Conservation (phyloP, 345 rosid species). For the Eucalyptus curtisii region DNA sequence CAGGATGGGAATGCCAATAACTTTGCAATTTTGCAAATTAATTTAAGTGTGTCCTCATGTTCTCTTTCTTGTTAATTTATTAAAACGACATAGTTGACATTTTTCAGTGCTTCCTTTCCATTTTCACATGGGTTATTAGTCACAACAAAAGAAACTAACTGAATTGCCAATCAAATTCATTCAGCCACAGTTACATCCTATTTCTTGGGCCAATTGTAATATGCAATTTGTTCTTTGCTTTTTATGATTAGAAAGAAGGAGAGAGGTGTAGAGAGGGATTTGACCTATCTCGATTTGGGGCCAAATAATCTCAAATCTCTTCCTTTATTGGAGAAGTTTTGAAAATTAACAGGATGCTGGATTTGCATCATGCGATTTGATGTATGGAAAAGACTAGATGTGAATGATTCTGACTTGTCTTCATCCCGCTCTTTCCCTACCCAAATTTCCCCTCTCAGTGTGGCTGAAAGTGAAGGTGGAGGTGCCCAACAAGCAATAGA, state of each 20-base stretch:
- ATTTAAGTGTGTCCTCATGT: not conserved
- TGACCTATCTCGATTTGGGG: not conserved
- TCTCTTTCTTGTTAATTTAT: not conserved
- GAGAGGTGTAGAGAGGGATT: not conserved
- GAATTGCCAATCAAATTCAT: not conserved
- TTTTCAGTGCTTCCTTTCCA: not conserved
- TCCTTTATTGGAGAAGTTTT: not conserved
- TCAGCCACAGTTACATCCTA: not conserved
- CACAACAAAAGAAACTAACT: not conserved
- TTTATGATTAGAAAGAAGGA: not conserved
- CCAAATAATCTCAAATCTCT: not conserved
- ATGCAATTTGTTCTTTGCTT: not conserved
- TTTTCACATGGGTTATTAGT: not conserved
- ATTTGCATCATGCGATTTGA: not conserved
- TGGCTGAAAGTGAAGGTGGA: constrained; percentile 45
- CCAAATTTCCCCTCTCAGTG: constrained; percentile 22
- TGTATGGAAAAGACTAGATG: not conserved
- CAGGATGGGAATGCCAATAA: not conserved
- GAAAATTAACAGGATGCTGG: not conserved
- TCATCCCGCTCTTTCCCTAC: not conserved
- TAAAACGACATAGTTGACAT: not conserved
- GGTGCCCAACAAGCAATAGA: constrained; percentile 27
- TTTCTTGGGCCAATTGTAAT: not conserved
- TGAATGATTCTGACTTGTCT: not conserved
- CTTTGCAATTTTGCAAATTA: not conserved